phyloP scores from a whole-genome alignment of 2,329 filamentous ascomycete genomes.

The Chrysoporthe austroafricana region DNA sequence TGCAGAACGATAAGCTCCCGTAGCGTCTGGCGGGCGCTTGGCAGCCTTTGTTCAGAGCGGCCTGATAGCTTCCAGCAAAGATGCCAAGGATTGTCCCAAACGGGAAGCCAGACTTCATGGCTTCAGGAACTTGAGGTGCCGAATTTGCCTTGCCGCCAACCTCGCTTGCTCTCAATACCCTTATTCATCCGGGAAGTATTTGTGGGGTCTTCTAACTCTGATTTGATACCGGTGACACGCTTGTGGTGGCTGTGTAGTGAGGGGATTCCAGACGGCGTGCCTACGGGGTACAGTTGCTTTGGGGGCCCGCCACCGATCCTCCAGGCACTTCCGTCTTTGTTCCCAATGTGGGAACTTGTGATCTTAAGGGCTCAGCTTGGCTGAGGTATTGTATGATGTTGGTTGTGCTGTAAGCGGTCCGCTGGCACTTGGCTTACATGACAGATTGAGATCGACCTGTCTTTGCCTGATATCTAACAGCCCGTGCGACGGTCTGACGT shows the following conservation, averaged over 20 bases:
- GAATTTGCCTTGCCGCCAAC: not conserved
- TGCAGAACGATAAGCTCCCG: slow-evolving; percentile 9
- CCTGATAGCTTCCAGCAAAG: slow-evolving; percentile 1
- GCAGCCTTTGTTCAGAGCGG: not conserved
- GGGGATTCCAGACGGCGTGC: too few relatives aligned
- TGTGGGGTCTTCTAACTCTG: not conserved
- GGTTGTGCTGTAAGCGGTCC: not conserved
- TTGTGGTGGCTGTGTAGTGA: too few relatives aligned
- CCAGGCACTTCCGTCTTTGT: not conserved
- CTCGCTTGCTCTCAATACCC: slow-evolving; percentile 12
- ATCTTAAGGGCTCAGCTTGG: slow-evolving; percentile 2
- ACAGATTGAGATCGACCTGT: not conserved
- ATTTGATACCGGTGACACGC: too few relatives aligned
- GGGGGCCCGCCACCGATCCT: not conserved
- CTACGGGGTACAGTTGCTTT: not conserved
- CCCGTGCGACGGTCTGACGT: not conserved
- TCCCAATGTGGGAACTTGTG: not conserved
- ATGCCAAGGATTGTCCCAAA: slow-evolving; percentile 2
- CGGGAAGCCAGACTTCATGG: not conserved
- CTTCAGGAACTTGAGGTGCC: not conserved
- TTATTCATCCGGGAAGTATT: not conserved
- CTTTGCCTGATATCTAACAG: not conserved
- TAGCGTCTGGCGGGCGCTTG: slow-evolving; percentile 4
- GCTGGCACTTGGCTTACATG: not conserved
- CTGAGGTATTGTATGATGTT: not conserved